Evolutionary conservation across 495 filamentous ascomycete species (phyloP).

Genomic region (Haplographium delicatum): DNA sequence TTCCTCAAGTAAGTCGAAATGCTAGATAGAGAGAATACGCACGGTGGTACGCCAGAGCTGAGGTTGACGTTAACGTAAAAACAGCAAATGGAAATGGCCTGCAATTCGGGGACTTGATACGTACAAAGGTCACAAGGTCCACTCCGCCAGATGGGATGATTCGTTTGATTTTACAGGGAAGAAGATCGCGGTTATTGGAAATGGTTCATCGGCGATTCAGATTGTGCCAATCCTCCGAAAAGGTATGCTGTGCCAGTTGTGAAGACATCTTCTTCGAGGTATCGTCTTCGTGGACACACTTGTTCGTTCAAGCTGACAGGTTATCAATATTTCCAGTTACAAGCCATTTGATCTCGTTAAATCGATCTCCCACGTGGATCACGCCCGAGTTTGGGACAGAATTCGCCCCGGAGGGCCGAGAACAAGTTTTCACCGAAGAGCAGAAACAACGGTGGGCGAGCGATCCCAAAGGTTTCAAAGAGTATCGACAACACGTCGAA

Average conservation of each 20-base stretch:
- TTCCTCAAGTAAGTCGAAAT: not conserved
- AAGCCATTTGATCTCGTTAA: slow-evolving; percentile 44
- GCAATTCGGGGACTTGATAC: slow-evolving; percentile 49
- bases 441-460: slow-evolving; percentile 29
- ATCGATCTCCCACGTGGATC: slow-evolving; percentile 55
- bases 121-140: slow-evolving; percentile 51
- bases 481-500: slow-evolving; percentile 36
- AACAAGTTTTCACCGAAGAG: slow-evolving; percentile 30
- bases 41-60: slow-evolving; percentile 15
- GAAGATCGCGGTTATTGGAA: slow-evolving; percentile 54
- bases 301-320: too few relatives aligned
- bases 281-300: too few relatives aligned
- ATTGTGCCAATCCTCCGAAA: too few relatives aligned
- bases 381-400: slow-evolving; percentile 40
- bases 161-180: slow-evolving; percentile 44
- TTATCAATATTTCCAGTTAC: too few relatives aligned
- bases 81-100: slow-evolving; percentile 29
- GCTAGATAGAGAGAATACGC: slow-evolving; percentile 24
- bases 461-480: slow-evolving; percentile 32
- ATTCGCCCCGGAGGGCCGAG: too few relatives aligned
- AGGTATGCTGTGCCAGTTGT: too few relatives aligned
- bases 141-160: slow-evolving; percentile 53
- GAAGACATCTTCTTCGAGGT: too few relatives aligned
- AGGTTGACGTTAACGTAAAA: slow-evolving; percentile 22
- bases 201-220: slow-evolving; percentile 50